phyloP scores from a whole-genome alignment of 1,284 basidiomycete species.

The Volvariella volvacea region DNA sequence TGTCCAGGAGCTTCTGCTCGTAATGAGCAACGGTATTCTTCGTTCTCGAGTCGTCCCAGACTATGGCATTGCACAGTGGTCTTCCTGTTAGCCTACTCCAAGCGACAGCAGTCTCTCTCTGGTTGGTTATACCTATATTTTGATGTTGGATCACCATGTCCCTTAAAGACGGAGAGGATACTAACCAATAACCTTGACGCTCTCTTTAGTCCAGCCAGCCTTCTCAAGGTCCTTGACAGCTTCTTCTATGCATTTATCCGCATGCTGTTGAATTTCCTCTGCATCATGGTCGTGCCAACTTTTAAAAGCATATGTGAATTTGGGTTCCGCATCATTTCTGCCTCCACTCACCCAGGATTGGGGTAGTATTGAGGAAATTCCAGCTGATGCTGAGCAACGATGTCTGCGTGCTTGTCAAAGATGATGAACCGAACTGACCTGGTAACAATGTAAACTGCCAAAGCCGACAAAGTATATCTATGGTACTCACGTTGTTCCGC shows the following conservation, averaged over 20 bases:
- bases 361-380: constrained; percentile 93
- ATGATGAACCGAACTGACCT: constrained; percentile 94
- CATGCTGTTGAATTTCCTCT: constrained; percentile 74
- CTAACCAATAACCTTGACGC: constrained; percentile 89
- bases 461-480: constrained; percentile 3
- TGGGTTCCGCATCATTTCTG: neutral
- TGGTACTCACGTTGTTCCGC: constrained; percentile 82
- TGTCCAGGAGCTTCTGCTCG: constrained; percentile 64
- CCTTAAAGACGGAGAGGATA: constrained; percentile 13
- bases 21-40: constrained; percentile 77
- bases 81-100: constrained; percentile 92
- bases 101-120: constrained; percentile 93
- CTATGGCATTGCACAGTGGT: constrained; percentile 85
- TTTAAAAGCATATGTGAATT: constrained; percentile 4
- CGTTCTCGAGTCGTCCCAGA: constrained; percentile 95
- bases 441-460: constrained; percentile 5
- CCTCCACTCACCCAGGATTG: constrained; percentile 62
- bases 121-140: constrained; percentile 85
- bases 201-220: constrained; percentile 68
- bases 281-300: constrained; percentile 98
- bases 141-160: constrained; percentile 3
- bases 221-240: constrained; percentile 71
- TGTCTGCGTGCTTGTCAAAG: constrained; percentile 86
- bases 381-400: constrained; percentile 81
- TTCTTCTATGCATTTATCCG: constrained; percentile 73